These are phyloP conservation scores for Kitagawia praeruptora DNA, from an alignment of 129 eudicot genomes.

Conservation along the genomic window DNA sequence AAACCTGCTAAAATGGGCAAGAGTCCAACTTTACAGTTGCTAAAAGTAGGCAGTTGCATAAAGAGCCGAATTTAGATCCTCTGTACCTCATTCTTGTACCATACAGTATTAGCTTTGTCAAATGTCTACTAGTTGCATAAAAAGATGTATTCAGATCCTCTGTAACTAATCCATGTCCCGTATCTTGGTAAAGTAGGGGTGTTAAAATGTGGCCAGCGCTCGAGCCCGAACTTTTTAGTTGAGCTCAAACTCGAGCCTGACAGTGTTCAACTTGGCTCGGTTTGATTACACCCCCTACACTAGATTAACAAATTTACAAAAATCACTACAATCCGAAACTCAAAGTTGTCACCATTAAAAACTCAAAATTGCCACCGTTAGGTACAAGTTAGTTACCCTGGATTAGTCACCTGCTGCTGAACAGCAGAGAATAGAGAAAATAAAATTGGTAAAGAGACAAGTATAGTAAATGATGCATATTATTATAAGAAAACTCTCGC, in stretches of 20 bases:
- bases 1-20: neutral
- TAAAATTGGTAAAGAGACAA: neutral
- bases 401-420: no score
- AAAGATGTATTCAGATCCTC: neutral
- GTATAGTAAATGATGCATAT: neutral
- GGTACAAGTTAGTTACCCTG: no score
- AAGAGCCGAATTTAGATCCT: neutral
- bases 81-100: neutral
- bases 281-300: no score
- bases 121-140: neutral
- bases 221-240: no score
- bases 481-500: neutral
- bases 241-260: no score
- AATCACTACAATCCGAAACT: no score
- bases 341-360: no score
- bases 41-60: constrained; percentile 3
- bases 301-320: no score
- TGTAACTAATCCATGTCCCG: neutral
- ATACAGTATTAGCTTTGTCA: neutral
- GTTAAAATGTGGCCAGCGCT: neutral
- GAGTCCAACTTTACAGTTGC: neutral
- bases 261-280: no score
- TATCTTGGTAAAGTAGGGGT: neutral
- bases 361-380: no score
- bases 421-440: neutral